Percentiles rank a stretch among this genome's conserved stretches.
Conservation (phyloP, 2,329 filamentous ascomycete species). For the Dothidotthia symphoricarpi region DNA sequence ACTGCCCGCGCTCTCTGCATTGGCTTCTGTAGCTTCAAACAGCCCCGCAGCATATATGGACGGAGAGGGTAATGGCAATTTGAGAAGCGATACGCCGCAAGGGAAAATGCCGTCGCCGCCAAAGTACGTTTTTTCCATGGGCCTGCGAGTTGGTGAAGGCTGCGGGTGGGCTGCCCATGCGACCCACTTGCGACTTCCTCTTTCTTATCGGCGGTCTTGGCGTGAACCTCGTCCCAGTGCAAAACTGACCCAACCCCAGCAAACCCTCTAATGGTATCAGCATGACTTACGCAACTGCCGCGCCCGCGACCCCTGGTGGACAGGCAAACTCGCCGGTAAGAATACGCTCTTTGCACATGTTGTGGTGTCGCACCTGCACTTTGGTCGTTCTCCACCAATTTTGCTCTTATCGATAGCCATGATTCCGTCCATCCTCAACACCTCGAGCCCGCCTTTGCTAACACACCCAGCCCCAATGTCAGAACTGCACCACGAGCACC, state of each 20-base stretch:
- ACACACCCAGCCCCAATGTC: conserved; percentile 77
- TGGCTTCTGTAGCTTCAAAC: conserved; percentile 58
- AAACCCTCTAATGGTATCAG: conserved; percentile 50
- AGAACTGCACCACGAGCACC: conserved; percentile 93
- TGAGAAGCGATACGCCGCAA: conserved; percentile 24
- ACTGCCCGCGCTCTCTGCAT: conserved; percentile 58
- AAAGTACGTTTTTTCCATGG: conserved; percentile 25
- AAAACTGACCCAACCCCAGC: conserved; percentile 27
- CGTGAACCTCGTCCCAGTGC: no score
- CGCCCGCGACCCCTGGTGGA: conserved; percentile 64
- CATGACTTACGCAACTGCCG: conserved; percentile 63
- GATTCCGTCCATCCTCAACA: conserved; percentile 9
- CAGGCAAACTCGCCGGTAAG: conserved; percentile 60
- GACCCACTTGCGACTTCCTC: neutral
- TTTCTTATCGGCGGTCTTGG: no score
- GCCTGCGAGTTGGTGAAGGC: no score
- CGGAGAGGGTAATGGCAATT: conserved; percentile 27
- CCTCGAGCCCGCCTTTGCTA: conserved; percentile 9
- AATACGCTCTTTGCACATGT: conserved; percentile 19
- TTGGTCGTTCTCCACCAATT: conserved; percentile 17
- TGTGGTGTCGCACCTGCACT: conserved; percentile 42
- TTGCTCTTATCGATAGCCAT: conserved; percentile 42
- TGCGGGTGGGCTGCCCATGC: no score
- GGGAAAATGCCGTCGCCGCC: conserved; percentile 28
- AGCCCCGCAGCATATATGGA: conserved; percentile 46